Percentiles rank a stretch among this genome's conserved stretches.
phyloP scores from a whole-genome alignment of 345 rosid species.

The Pugionium dolabratum region DNA sequence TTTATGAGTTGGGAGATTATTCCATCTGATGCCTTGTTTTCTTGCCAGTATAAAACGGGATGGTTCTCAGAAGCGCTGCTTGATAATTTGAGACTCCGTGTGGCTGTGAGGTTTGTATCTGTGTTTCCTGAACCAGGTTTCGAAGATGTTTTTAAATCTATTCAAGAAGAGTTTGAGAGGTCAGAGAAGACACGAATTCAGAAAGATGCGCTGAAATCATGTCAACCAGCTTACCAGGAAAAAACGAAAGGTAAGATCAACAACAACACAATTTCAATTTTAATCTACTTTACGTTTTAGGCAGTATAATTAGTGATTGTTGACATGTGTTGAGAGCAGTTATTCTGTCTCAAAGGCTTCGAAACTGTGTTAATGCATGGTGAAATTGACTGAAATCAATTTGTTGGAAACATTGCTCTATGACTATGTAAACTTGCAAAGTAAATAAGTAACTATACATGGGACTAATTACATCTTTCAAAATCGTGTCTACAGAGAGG shows the following conservation, averaged over 20 bases:
- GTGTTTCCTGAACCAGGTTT: slow-evolving; percentile 72
- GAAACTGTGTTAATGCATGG: no score
- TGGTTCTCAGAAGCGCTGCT: slow-evolving; percentile 77
- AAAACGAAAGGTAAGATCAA: slow-evolving; percentile 47
- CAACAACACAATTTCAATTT: not conserved
- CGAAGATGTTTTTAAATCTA: slow-evolving; percentile 63
- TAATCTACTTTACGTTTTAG: slow-evolving; percentile 14
- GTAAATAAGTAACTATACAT: not conserved
- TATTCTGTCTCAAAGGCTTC: slow-evolving; percentile 5
- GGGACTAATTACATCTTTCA: not conserved
- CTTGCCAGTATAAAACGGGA: slow-evolving; percentile 71
- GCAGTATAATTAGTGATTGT: slow-evolving; percentile 5
- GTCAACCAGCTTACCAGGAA: slow-evolving; percentile 48
- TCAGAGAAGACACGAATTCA: slow-evolving; percentile 56
- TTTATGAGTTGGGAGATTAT: not conserved
- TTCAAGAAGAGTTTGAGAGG: slow-evolving; percentile 74
- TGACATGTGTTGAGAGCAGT: not conserved
- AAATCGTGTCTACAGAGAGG: not conserved
- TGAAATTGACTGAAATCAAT: not conserved
- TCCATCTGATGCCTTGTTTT: not conserved
- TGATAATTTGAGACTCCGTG: slow-evolving; percentile 72
- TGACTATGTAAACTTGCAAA: not conserved
- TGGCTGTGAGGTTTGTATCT: slow-evolving; percentile 76
- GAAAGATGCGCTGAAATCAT: slow-evolving; percentile 49
- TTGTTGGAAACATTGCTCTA: slow-evolving; percentile 1